Evolutionary conservation across 495 filamentous ascomycete species (phyloP), one percentile per base, ranked within the genome.

Genomic region (Xylaria intraflava): DNA sequence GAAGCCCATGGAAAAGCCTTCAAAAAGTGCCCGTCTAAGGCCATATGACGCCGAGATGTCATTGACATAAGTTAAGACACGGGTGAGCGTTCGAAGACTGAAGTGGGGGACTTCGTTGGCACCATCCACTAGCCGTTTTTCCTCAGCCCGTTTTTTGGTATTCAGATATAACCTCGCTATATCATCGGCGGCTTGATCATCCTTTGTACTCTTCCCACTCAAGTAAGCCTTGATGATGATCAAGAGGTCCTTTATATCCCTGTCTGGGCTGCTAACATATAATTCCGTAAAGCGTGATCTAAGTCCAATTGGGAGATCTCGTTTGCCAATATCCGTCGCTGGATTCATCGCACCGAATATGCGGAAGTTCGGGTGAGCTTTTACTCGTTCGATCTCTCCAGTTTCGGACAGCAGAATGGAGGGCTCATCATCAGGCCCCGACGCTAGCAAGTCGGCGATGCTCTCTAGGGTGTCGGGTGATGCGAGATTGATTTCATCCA

Each of bases 311-410:
- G 90, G 91, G 3, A 99, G 75, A 66, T 97, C 93, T 51, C 89
- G 82, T 72, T 97, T 99, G 29, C 94, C 94, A 51, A 95, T 81
- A 75, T 99, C 94, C 11, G 92, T 97, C 10, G 94, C 92, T 40
- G 94, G 94, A 62, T 99, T 99, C 94, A 99, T 99, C 40, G 93
- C 93, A 22, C 88, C 94, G 68, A 99, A 97, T 22, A 99, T 86
- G 29, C 94, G 84, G 66, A 99, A 99, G 59, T 96, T 81, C 2
- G 88, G 86, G 65, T 99, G 93, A 1, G 90, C 91, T 47, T 84
- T 81, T 8, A 97, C 83, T 39, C 90, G 80, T 65, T 96, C 89
- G 22, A 90, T 84, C 53, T 90, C 87, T 46, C 93, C 94, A 33
- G 89, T 90, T 69, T 99, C 94, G 1, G 89, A 88, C 24, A 99